Conservation (phyloP, 257 asterid genomes). For the Lantana camara region DNA sequence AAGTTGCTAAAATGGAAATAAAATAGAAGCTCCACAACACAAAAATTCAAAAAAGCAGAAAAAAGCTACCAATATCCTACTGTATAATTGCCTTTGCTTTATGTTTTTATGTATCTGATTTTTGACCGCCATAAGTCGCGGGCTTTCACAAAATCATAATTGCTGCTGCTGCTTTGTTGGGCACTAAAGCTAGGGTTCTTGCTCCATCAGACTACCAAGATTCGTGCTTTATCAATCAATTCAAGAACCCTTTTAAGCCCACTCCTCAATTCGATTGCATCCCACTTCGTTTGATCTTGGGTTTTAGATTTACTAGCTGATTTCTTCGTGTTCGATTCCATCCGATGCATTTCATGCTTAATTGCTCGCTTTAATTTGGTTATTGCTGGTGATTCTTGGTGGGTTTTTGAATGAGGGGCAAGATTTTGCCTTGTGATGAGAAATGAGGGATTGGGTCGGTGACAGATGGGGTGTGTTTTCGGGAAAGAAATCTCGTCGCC, state of each 20-base stretch:
- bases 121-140: constrained; percentile 67
- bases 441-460: constrained; percentile 52
- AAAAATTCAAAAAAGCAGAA: constrained; percentile 11
- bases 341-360: constrained; percentile 10
- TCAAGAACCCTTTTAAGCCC: constrained; percentile 8
- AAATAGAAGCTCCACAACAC: background rate
- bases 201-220: constrained; percentile 39
- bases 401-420: constrained; percentile 41
- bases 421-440: constrained; percentile 48
- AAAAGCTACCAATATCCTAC: constrained; percentile 40
- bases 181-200: constrained; percentile 61
- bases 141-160: constrained; percentile 59
- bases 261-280: constrained; percentile 19
- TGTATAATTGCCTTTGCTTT: constrained; percentile 31
- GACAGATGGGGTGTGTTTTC: constrained; percentile 77
- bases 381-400: constrained; percentile 27
- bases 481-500: constrained; percentile 68
- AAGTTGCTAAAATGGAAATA: constrained; percentile 2
- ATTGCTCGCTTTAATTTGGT: constrained; percentile 3
- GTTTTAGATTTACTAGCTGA: constrained; percentile 10
- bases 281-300: constrained; percentile 26
- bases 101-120: constrained; percentile 35
- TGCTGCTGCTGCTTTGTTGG: constrained; percentile 64
- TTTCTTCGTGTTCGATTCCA: constrained; percentile 19
- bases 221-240: constrained; percentile 32